These are phyloP conservation scores for Aureobasidium musti DNA, from an alignment of 2,329 filamentous ascomycete species.

Conservation along the genomic window DNA sequence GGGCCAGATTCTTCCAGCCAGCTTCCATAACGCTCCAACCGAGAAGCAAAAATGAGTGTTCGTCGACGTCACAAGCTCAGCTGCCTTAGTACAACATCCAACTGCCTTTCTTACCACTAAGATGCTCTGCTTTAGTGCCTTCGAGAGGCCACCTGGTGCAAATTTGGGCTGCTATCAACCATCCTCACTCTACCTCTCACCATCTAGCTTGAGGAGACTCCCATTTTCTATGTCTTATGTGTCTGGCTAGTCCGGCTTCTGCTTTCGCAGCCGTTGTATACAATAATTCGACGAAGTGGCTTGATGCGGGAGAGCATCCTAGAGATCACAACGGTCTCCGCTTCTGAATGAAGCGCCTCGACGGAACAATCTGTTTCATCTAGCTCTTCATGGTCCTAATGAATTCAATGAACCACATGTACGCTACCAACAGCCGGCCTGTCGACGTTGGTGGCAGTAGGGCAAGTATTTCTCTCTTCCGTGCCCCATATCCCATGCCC, in stretches of 20 bases:
- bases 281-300: conserved; percentile 14
- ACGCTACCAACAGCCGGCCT: conserved; percentile 3
- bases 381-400: conserved; percentile 2
- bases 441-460: background rate
- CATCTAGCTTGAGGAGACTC: background rate
- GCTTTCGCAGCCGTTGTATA: conserved; percentile 12
- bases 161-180: background rate
- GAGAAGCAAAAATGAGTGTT: too few species aligned
- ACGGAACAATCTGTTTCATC: conserved; percentile 4
- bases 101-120: background rate
- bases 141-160: background rate
- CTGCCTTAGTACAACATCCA: too few species aligned
- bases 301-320: conserved; percentile 2
- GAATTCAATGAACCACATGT: conserved; percentile 7
- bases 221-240: background rate
- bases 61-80: background rate
- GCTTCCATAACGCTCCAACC: background rate
- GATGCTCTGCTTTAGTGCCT: background rate
- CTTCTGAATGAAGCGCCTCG: conserved; percentile 8
- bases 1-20: background rate
- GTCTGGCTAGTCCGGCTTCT: background rate
- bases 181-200: too few species aligned
- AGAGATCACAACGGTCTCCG: conserved; percentile 18
- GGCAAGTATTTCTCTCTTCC: conserved; percentile 13
- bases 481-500: background rate